Conservation (phyloP, 2,329 filamentous ascomycete genomes). For the Fusarium torreyae region DNA sequence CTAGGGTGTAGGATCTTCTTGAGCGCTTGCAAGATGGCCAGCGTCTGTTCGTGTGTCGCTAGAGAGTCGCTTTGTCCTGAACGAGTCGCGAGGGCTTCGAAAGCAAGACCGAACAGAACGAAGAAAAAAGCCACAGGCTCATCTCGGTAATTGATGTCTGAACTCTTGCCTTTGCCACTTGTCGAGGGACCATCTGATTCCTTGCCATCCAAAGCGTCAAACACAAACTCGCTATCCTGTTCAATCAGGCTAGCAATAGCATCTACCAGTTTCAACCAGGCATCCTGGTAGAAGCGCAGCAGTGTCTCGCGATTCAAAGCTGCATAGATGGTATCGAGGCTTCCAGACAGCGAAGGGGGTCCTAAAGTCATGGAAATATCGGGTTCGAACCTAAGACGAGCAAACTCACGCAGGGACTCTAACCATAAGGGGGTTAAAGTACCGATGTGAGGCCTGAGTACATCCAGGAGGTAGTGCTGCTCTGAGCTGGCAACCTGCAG, state of each 20-base stretch:
- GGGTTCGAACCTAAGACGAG: constrained; percentile 92
- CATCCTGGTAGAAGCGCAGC: constrained; percentile 95
- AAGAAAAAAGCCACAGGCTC: constrained; percentile 99
- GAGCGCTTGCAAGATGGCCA: constrained; percentile 90
- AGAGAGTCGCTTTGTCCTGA: constrained; percentile 68
- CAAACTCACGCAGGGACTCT: constrained; percentile 92
- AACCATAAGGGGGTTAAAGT: constrained; percentile 95
- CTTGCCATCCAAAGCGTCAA: constrained; percentile 95
- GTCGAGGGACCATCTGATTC: constrained; percentile 64
- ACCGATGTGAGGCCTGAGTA: constrained; percentile 91
- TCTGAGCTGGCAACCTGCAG: constrained; percentile 95
- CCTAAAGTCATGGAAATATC: constrained; percentile 94
- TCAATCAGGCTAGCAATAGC: constrained; percentile 98
- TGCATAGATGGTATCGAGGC: constrained; percentile 93
- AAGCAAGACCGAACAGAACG: constrained; percentile 94
- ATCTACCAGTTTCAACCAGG: constrained; percentile 96
- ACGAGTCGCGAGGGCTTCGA: constrained; percentile 92
- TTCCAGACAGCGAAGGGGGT: constrained; percentile 84
- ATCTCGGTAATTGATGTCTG: constrained; percentile 96
- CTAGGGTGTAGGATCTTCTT: constrained; percentile 96
- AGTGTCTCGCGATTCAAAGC: constrained; percentile 95
- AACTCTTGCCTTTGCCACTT: constrained; percentile 71
- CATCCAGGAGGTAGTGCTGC: constrained; percentile 88
- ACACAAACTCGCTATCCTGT: constrained; percentile 97
- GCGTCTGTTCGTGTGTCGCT: constrained; percentile 81